Evolutionary conservation across 495 filamentous ascomycete genomes (phyloP), one percentile per base, ranked within the genome.

Genomic region (Penicilliopsis zonata): DNA sequence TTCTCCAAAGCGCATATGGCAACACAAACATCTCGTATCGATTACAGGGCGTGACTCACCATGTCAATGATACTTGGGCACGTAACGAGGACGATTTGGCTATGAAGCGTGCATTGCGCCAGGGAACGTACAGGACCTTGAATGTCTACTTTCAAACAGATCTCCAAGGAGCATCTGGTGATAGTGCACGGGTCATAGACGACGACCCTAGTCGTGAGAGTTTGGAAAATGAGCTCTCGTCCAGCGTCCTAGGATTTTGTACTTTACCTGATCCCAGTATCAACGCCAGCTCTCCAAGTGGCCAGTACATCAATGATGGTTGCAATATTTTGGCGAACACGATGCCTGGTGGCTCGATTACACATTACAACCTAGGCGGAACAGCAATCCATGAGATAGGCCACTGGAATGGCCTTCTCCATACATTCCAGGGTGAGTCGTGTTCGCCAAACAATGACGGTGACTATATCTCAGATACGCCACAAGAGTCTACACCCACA

Each of bases 11-110:
- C 9, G 55, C 64, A 15, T 71, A 69, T 34, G 32, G 37, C 19
- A 52, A 59, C 33, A 47, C 59, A 1, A 41, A 44, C 13, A 69
- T 71, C 22, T 42, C 66, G 4, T 75, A 82, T 26, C 63, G 61
- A 9, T 44, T 86, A n/a, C 60, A 74, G 44, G 72, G 76, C 27
- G 56, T 85, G 15, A 76, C 81, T 13, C 80, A 80, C 37, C 80
- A 77, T 9, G 64, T 83, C 42, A 84, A 80, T 45, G 76, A 80
- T 35, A 63, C 67, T 10, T 80, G 81, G 44, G 65, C 85, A 17
- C 65, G 69, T n/a, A 67, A 73, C 24, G 46, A 68, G 9, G 70
- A 79, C 21, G 78, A 78, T 20, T 37, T 65, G 2, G 66, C 70
- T 2, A 70, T 78, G 46, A 86, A 86, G 40, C 48, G 72, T 4